Conservation (phyloP, 176 grass and related monocot genomes). For the Stipa capillata region DNA sequence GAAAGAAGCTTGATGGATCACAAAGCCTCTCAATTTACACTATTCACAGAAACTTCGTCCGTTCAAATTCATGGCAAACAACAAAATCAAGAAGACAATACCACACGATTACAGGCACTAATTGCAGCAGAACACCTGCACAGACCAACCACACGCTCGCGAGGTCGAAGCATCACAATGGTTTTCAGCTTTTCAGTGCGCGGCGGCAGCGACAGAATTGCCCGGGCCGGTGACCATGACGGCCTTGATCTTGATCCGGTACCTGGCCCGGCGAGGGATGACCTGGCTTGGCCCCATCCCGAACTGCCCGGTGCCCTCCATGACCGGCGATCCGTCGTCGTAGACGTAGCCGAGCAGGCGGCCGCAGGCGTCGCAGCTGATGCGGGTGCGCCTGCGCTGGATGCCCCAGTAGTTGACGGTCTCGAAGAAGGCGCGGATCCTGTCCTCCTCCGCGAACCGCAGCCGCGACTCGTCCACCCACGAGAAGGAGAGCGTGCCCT, state of each 20-base stretch:
- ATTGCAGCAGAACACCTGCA: neutral
- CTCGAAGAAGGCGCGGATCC: constrained; percentile 78
- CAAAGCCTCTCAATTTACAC: no score
- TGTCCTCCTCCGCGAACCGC: constrained; percentile 60
- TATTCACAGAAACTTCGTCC: neutral
- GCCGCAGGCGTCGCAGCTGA: constrained; percentile 64
- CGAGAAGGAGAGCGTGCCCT: constrained; percentile 86
- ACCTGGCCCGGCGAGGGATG: constrained; percentile 53
- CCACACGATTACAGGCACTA: neutral
- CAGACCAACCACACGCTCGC: neutral
- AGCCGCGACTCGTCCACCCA: constrained; percentile 78
- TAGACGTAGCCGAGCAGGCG: constrained; percentile 71
- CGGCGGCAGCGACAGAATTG: neutral
- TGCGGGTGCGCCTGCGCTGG: constrained; percentile 64
- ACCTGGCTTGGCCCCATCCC: constrained; percentile 85
- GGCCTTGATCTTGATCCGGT: constrained; percentile 84
- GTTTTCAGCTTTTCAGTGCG: neutral
- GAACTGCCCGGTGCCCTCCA: constrained; percentile 56
- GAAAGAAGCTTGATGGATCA: no score
- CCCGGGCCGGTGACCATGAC: neutral
- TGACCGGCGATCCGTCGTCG: constrained; percentile 69
- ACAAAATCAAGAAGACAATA: neutral
- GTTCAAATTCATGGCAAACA: neutral
- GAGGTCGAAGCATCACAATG: neutral
- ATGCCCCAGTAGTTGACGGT: constrained; percentile 83